phyloP scores from a whole-genome alignment of 2,329 filamentous ascomycete genomes.

The Nemania sp. region DNA sequence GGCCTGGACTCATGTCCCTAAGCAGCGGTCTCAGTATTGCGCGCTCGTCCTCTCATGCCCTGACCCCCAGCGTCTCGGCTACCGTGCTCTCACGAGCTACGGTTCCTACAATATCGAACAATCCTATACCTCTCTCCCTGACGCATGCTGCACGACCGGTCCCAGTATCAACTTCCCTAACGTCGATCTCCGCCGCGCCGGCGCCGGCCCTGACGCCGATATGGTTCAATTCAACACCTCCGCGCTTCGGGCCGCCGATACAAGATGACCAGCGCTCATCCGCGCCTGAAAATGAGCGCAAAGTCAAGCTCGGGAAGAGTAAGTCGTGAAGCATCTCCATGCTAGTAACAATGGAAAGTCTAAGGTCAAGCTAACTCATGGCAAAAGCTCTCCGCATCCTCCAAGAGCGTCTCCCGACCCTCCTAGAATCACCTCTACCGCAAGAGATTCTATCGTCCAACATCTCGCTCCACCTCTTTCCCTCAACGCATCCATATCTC shows the following conservation, averaged over 20 bases:
- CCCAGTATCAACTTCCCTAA: slow-evolving; percentile 18
- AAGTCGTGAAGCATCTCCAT: slow-evolving; percentile 32
- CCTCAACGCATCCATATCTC: slow-evolving; percentile 81
- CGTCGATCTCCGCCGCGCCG: slow-evolving; percentile 20
- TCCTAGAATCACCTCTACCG: slow-evolving; percentile 68
- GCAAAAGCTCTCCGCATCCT: slow-evolving; percentile 63
- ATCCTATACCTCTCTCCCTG: slow-evolving; percentile 3
- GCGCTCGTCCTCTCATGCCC: slow-evolving; percentile 37
- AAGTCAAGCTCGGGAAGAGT: slow-evolving; percentile 67
- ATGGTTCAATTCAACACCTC: slow-evolving; percentile 49
- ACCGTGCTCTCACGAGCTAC: slow-evolving; percentile 28
- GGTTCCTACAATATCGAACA: slow-evolving; percentile 1
- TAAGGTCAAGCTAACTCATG: slow-evolving; percentile 25
- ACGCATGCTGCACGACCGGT: slow-evolving; percentile 16
- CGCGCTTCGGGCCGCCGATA: slow-evolving; percentile 34
- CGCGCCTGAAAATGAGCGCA: slow-evolving; percentile 56
- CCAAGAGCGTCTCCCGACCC: slow-evolving; percentile 67
- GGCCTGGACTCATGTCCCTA: slow-evolving; percentile 42
- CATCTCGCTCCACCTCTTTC: slow-evolving; percentile 72
- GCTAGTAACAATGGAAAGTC: too few species aligned
- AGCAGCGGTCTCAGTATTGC: slow-evolving; percentile 35
- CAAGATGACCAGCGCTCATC: slow-evolving; percentile 31
- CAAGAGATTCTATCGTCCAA: slow-evolving; percentile 76
- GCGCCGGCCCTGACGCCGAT: slow-evolving; percentile 42
- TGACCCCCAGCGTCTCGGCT: slow-evolving; percentile 31